These are phyloP conservation scores for Talaromyces sp. DNA, from an alignment of 2,329 filamentous ascomycete genomes.

Conservation along the genomic window DNA sequence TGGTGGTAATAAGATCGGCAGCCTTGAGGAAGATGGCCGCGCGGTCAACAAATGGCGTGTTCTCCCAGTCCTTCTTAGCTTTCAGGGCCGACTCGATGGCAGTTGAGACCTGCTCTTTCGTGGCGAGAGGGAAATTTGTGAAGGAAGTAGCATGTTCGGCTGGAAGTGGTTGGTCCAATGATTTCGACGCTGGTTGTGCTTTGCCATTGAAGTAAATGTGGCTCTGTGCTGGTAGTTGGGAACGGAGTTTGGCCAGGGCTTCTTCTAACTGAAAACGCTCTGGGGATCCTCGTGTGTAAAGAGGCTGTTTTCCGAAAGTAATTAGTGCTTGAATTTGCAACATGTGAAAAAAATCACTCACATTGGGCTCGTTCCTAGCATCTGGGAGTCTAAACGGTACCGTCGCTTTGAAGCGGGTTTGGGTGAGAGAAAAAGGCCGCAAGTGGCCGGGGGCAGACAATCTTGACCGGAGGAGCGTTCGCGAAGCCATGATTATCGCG, in stretches of 20 bases:
- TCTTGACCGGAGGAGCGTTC: not conserved
- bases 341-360: not conserved
- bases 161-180: slow-evolving; percentile 23
- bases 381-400: slow-evolving; percentile 26
- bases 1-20: slow-evolving; percentile 80
- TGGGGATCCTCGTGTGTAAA: not conserved
- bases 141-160: slow-evolving; percentile 49
- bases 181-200: slow-evolving; percentile 18
- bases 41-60: slow-evolving; percentile 80
- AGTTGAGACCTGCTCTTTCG: slow-evolving; percentile 64
- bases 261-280: not conserved
- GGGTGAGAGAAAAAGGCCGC: slow-evolving; percentile 5
- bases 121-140: slow-evolving; percentile 78
- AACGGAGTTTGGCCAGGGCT: not conserved
- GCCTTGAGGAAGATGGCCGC: slow-evolving; percentile 95
- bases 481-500: not conserved
- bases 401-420: slow-evolving; percentile 21
- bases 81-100: slow-evolving; percentile 80
- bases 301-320: not conserved
- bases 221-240: not conserved
- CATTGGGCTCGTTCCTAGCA: slow-evolving; percentile 31
- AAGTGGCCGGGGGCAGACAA: not conserved
- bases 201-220: slow-evolving; percentile 23
- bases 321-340: not conserved
- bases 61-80: slow-evolving; percentile 83